Conservation (phyloP, 371 early-diverging fungal species). For the Zychaea mexicana region DNA sequence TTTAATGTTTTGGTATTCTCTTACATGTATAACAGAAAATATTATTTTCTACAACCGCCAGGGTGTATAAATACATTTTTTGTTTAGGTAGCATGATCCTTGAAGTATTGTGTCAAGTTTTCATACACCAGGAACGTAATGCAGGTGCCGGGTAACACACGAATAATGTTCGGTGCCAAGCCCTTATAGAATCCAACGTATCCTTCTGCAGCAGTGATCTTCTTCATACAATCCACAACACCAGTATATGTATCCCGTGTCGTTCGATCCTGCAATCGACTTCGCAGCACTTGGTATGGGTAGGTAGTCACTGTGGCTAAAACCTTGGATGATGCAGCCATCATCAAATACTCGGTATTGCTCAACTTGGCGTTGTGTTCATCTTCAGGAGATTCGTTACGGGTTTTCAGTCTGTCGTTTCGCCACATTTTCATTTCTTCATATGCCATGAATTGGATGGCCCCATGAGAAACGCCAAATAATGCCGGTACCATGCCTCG, state of each 20-base stretch:
- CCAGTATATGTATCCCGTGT: constrained; percentile 61
- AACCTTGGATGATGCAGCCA: constrained; percentile 89
- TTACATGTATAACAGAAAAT: too few relatives aligned
- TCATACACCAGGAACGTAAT: constrained; percentile 97
- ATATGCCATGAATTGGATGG: constrained; percentile 96
- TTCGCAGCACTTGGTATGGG: constrained; percentile 92
- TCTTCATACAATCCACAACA: constrained; percentile 71
- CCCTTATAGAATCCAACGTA: constrained; percentile 94
- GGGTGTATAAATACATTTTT: too few relatives aligned
- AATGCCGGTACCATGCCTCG: constrained; percentile 88
- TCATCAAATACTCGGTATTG: constrained; percentile 77
- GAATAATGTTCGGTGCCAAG: constrained; percentile 82
- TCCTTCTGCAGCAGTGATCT: constrained; percentile 78
- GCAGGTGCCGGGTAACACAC: constrained; percentile 94
- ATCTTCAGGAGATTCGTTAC: constrained; percentile 25
- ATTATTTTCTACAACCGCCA: too few relatives aligned
- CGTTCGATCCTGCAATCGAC: constrained; percentile 76
- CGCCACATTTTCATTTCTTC: constrained; percentile 89
- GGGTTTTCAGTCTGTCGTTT: constrained; percentile 35
- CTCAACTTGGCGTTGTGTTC: constrained; percentile 50
- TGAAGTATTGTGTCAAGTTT: constrained; percentile 73
- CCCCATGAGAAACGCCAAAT: constrained; percentile 93
- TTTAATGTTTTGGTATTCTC: too few relatives aligned
- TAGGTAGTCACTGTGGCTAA: constrained; percentile 89
- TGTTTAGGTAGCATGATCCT: constrained; percentile 48